Conservation (phyloP, 1,139 yeast genomes). For the Ogataea hybrid region DNA sequence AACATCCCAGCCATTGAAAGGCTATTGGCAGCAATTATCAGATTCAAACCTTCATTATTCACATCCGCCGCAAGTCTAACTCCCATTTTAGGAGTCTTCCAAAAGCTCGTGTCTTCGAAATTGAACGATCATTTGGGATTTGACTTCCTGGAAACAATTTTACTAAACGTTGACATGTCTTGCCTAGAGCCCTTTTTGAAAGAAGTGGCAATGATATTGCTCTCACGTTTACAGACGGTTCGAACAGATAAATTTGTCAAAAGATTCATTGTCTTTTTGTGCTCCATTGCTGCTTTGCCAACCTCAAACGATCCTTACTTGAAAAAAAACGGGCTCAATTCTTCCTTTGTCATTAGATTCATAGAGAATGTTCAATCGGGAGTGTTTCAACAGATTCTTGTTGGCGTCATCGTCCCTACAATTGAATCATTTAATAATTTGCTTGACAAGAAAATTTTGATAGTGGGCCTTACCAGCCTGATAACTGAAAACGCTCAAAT, state of each 20-base stretch:
- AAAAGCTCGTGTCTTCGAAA: constrained; percentile 83
- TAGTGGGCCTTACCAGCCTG: constrained; percentile 70
- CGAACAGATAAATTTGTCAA: constrained; percentile 81
- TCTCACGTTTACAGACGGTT: constrained; percentile 77
- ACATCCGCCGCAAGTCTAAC: constrained; percentile 46
- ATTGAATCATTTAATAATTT: constrained; percentile 64
- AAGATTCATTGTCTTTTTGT: constrained; percentile 64
- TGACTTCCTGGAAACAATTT: constrained; percentile 72
- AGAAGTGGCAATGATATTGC: constrained; percentile 71
- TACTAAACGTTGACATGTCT: constrained; percentile 53
- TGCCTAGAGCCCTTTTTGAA: constrained; percentile 55
- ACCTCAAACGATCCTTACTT: constrained; percentile 31
- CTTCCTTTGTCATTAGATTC: constrained; percentile 53
- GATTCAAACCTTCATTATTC: constrained; percentile 56
- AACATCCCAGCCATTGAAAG: constrained; percentile 92
- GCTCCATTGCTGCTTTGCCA: constrained; percentile 46
- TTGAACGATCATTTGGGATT: constrained; percentile 80
- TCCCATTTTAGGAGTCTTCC: constrained; percentile 95
- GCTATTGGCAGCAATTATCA: constrained; percentile 67
- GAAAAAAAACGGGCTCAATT: constrained; percentile 34
- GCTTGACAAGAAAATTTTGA: constrained; percentile 71
- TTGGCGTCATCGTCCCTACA: constrained; percentile 62
- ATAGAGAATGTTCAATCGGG: constrained; percentile 64
- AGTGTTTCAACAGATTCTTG: constrained; percentile 34
- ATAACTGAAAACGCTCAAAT: constrained; percentile 36